Evolutionary conservation across 2,329 filamentous ascomycete species (phyloP).

Genomic region (Fusarium algeriense): DNA sequence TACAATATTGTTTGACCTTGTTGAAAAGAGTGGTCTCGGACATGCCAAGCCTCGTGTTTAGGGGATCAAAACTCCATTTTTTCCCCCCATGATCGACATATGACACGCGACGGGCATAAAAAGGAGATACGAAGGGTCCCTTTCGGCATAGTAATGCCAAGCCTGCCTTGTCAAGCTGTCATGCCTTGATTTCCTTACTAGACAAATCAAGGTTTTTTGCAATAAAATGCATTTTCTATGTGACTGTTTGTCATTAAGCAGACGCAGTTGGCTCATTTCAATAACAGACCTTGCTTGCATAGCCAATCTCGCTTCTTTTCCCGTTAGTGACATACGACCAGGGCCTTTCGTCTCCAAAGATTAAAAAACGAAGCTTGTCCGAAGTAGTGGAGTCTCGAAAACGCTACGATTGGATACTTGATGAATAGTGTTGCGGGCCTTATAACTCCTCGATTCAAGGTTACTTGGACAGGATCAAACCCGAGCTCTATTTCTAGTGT

Average conservation of each 20-base stretch:
- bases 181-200: not conserved
- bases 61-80: constrained; percentile 6
- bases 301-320: constrained; percentile 13
- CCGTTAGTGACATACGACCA: not conserved
- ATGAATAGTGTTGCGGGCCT: constrained; percentile 28
- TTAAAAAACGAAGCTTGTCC: constrained; percentile 18
- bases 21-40: constrained; percentile 12
- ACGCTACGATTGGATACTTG: constrained; percentile 3
- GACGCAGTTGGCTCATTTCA: constrained; percentile 33
- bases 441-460: constrained; percentile 13
- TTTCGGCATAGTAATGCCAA: constrained; percentile 2
- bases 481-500: constrained; percentile 13
- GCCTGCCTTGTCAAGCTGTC: not conserved
- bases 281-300: constrained; percentile 2
- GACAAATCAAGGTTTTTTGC: constrained; percentile 1
- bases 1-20: not conserved
- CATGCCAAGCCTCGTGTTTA: constrained; percentile 22
- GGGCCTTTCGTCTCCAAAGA: not conserved
- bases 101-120: constrained; percentile 25
- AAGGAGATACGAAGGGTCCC: constrained; percentile 5
- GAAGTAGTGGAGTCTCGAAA: constrained; percentile 2
- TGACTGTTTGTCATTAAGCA: constrained; percentile 32
- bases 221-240: not conserved
- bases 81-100: constrained; percentile 28
- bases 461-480: constrained; percentile 24